Evolutionary conservation across 2,329 filamentous ascomycete species (phyloP).

Genomic region (Didymellaceae sp.): DNA sequence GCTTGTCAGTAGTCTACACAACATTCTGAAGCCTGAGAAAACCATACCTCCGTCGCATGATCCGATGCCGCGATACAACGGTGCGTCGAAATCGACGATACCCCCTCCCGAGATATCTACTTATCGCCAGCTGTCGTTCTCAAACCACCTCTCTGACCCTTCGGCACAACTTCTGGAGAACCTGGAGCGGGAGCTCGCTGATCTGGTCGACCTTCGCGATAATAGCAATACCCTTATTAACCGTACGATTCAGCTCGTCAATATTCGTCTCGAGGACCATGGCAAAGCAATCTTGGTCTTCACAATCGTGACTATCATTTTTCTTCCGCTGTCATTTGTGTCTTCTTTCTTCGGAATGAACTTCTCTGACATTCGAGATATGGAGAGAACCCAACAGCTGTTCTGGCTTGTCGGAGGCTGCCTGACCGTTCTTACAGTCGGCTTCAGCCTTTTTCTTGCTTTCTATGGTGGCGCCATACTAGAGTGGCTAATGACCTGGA

Average conservation of each 20-base stretch:
- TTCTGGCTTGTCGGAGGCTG: conserved; percentile 52
- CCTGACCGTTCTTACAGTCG: conserved; percentile 49
- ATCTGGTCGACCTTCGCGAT: conserved; percentile 51
- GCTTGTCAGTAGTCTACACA: conserved; percentile 43
- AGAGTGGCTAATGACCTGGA: conserved; percentile 48
- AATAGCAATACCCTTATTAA: conserved; percentile 54
- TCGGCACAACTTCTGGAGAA: conserved; percentile 50
- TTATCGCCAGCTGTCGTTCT: conserved; percentile 47
- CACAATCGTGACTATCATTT: conserved; percentile 54
- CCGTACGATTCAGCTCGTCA: conserved; percentile 53
- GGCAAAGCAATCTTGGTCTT: conserved; percentile 54
- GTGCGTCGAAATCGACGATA: conserved; percentile 21
- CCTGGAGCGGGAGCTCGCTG: conserved; percentile 49
- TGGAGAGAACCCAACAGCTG: conserved; percentile 46
- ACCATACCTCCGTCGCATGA: conserved; percentile 13
- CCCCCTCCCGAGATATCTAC: conserved; percentile 39
- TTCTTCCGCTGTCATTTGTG: conserved; percentile 54
- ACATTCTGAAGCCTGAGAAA: conserved; percentile 7
- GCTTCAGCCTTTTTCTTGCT: conserved; percentile 48
- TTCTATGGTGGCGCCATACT: conserved; percentile 50
- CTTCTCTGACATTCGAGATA: conserved; percentile 50
- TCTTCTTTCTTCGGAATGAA: conserved; percentile 56
- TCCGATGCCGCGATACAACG: conserved; percentile 20
- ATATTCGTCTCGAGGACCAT: conserved; percentile 55
- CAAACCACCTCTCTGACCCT: conserved; percentile 46